phyloP scores from a whole-genome alignment of 1,284 basidiomycete species.

The Puccinia polysora region DNA sequence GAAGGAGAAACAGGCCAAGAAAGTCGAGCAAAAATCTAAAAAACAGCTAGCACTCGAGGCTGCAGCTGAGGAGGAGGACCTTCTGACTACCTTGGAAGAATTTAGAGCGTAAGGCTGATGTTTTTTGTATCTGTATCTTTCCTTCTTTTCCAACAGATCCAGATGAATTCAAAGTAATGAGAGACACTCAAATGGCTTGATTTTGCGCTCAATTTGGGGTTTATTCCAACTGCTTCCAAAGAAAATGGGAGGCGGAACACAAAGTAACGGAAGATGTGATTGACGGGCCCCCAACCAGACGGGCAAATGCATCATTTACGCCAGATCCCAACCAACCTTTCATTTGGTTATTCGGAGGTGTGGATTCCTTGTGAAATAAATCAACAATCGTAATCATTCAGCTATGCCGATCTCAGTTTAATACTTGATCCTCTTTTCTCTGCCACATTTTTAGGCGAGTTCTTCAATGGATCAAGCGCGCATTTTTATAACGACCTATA shows the following conservation, averaged over 20 bases:
- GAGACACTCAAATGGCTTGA: too few species aligned
- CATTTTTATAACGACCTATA: conserved; percentile 41
- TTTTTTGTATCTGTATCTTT: background rate
- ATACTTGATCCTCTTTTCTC: background rate
- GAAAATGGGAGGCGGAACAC: conserved; percentile 41
- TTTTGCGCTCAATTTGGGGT: too few species aligned
- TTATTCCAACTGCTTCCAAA: too few species aligned
- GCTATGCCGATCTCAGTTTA: background rate
- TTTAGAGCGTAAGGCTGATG: conserved; percentile 25
- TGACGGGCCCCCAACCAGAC: conserved; percentile 69
- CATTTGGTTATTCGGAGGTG: conserved; percentile 39
- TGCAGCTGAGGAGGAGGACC: conserved; percentile 36
- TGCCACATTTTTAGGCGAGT: conserved; percentile 7
- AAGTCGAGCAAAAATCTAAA: conserved; percentile 37
- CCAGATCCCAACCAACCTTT: conserved; percentile 56
- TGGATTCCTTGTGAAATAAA: background rate
- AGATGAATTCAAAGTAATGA: too few species aligned
- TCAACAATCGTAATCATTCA: background rate
- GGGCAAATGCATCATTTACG: conserved; percentile 74
- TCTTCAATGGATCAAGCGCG: conserved; percentile 29
- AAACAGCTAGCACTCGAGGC: conserved; percentile 29
- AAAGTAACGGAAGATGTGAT: conserved; percentile 61
- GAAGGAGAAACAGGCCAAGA: conserved; percentile 39
- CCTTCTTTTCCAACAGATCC: background rate
- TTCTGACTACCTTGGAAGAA: conserved; percentile 33